phyloP scores from a whole-genome alignment of 306 rosid genomes.

The Calophaca sinica region DNA sequence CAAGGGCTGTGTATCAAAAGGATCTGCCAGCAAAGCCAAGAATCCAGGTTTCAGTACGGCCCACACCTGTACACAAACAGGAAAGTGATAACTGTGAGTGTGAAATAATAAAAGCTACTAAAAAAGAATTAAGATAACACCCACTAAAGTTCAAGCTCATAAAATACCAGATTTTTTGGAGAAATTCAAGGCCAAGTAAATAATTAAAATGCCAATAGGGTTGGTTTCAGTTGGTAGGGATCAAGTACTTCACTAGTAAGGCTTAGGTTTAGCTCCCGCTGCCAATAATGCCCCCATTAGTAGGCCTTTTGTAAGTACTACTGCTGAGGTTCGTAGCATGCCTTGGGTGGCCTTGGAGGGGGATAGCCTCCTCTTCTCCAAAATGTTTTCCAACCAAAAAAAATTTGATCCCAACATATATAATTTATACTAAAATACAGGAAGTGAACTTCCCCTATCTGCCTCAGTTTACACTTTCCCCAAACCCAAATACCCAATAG shows the following conservation, averaged over 20 bases:
- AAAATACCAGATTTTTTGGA: slow-evolving; percentile 12
- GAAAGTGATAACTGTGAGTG: slow-evolving; percentile 27
- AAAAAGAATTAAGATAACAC: slow-evolving; percentile 23
- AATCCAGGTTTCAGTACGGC: slow-evolving; percentile 97
- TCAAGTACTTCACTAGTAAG: slow-evolving; percentile 1
- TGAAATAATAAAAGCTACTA: not conserved
- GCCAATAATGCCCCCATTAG: slow-evolving; percentile 11
- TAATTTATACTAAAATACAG: not conserved
- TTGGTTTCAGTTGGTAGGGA: slow-evolving; percentile 37
- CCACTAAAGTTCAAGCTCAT: slow-evolving; percentile 14
- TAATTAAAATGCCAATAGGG: slow-evolving; percentile 4
- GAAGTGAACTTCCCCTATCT: slow-evolving; percentile 21
- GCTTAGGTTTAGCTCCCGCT: slow-evolving; percentile 9
- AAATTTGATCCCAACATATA: not conserved
- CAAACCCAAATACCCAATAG: not conserved
- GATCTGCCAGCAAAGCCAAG: slow-evolving; percentile 92
- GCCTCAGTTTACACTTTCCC: not conserved
- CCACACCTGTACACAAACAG: slow-evolving; percentile 76
- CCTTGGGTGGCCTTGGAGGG: not conserved
- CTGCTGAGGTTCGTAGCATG: slow-evolving; percentile 5
- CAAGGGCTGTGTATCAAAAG: slow-evolving; percentile 83
- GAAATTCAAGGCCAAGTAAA: slow-evolving; percentile 22
- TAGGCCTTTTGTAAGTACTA: slow-evolving; percentile 6
- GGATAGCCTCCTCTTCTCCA: not conserved
- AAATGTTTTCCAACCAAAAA: slow-evolving; percentile 4